A percentile compares a stretch with the other conserved stretches of the same genome.
Conservation (phyloP, 1,139 yeast species). For the Barnettozyma hawaiiensis region DNA sequence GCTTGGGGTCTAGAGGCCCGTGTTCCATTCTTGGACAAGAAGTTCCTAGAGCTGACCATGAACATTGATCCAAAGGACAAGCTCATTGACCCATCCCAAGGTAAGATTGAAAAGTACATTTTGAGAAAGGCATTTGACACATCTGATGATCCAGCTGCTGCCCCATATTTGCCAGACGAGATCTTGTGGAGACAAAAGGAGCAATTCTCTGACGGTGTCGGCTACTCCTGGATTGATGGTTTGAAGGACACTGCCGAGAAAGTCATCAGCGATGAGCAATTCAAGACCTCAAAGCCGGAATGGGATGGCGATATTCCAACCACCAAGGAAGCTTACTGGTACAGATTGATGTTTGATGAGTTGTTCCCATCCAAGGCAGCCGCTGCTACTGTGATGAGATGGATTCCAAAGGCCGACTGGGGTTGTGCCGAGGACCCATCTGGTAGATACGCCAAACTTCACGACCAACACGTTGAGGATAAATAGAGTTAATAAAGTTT, state of each 20-base stretch:
- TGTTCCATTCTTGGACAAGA: conserved; percentile 95
- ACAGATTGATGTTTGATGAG: conserved; percentile 93
- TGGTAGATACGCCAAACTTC: conserved; percentile 92
- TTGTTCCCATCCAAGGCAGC: conserved; percentile 87
- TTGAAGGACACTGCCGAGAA: conserved; percentile 92
- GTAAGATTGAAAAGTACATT: conserved; percentile 86
- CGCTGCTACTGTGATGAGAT: conserved; percentile 95
- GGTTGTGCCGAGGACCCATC: conserved; percentile 98
- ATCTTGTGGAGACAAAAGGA: conserved; percentile 99
- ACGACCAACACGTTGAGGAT: conserved; percentile 51
- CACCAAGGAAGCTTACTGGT: conserved; percentile 99
- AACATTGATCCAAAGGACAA: conserved; percentile 92
- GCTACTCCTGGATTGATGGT: conserved; percentile 98
- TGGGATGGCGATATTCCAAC: conserved; percentile 96
- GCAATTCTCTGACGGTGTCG: conserved; percentile 99
- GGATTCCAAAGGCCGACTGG: conserved; percentile 99
- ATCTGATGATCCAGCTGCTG: conserved; percentile 54
- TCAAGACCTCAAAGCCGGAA: conserved; percentile 83
- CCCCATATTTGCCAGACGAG: conserved; percentile 91
- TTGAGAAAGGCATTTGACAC: conserved; percentile 97
- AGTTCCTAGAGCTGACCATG: conserved; percentile 89
- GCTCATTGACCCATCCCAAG: conserved; percentile 62
- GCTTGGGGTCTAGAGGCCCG: conserved; percentile 99
- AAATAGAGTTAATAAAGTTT: conserved; percentile 2
- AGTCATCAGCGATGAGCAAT: conserved; percentile 80